A percentile compares a stretch with the other conserved stretches of the same genome.
These are phyloP conservation scores for Thecaphora thlaspeos DNA, from an alignment of 1,284 basidiomycete species.

Conservation along the genomic window DNA sequence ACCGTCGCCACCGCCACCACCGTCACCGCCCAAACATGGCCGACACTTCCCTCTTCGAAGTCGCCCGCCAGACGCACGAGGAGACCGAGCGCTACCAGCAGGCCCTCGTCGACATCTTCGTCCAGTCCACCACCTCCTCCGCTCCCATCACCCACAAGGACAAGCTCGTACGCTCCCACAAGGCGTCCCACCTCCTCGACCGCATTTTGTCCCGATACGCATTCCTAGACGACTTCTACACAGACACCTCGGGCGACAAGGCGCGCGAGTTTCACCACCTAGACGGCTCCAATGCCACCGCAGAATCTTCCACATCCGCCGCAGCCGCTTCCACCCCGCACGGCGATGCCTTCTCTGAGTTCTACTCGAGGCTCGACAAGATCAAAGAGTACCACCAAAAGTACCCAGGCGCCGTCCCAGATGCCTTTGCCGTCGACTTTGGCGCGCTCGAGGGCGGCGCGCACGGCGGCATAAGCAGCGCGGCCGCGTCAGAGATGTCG, in stretches of 20 bases:
- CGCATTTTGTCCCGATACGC: conserved; percentile 70
- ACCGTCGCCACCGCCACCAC: no score
- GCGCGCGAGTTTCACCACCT: conserved; percentile 61
- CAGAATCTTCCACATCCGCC: conserved; percentile 5
- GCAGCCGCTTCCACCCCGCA: neutral
- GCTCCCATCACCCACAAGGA: conserved; percentile 58
- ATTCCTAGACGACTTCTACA: conserved; percentile 53
- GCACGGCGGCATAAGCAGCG: conserved; percentile 12
- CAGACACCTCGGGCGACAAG: conserved; percentile 59
- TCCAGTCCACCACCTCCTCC: conserved; percentile 45
- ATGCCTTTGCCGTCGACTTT: conserved; percentile 50
- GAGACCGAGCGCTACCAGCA: conserved; percentile 84
- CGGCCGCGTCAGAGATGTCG: conserved; percentile 9
- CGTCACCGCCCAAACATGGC: no score
- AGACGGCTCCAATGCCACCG: conserved; percentile 45
- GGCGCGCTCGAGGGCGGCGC: conserved; percentile 38
- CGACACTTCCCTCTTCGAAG: conserved; percentile 79
- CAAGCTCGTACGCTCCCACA: conserved; percentile 77
- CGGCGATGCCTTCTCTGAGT: conserved; percentile 59
- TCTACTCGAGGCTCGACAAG: conserved; percentile 88
- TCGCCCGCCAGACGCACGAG: conserved; percentile 89
- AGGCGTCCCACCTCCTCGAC: conserved; percentile 79
- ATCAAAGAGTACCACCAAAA: conserved; percentile 93
- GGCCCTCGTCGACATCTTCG: conserved; percentile 62
- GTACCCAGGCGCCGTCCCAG: conserved; percentile 75